Evolutionary conservation across 2,329 filamentous ascomycete genomes (phyloP), one percentile per base, ranked within the genome.

Genomic region (Simplicillium aogashimaense): DNA sequence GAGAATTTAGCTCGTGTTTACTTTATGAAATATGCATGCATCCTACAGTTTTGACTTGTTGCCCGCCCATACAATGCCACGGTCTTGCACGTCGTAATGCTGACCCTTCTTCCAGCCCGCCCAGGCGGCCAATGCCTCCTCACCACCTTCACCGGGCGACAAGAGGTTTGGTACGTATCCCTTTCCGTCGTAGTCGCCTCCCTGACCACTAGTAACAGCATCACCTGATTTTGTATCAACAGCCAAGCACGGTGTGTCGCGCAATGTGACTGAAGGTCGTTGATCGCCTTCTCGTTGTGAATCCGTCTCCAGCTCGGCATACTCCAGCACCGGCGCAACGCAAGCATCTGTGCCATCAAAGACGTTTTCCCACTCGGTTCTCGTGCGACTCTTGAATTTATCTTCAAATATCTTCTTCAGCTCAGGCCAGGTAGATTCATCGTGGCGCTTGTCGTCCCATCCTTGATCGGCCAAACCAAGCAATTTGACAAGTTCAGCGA

Each of bases 311-410:
- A 95, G 66, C 61, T 95, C 88, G 0, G 50, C 53, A 48, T 87
- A 85, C 29, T 79, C 80, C 33, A 95, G 65, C 1, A 97, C 85
- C 0, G 90, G 90, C n/a, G 86, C 87, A 47, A 83, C 87, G 59
- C 90, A 97, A 1, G 90, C 90, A 63, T 97, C 90, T 0, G 85
- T 92, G 10, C 84, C 86, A 56, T 94, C 86, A 56, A 95, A 97
- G 6, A 94, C 66, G 3, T 45, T 56, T 61, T 95, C 90, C 90
- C 90, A 97, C 57, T 94, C 82, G 1, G 61, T 55, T 29, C 89
- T 72, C 4, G 82, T 83, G 63, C 79, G 86, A 35, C 65, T 60
- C 56, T 70, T 76, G 59, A 97, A 95, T 1, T 65, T 67, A 3
- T 55, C 56, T 3, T 70, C 71, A 48, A 94, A 82, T 3, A 77